phyloP scores from a whole-genome alignment of 169 alveolate genomes.

The Blepharisma undulans region DNA sequence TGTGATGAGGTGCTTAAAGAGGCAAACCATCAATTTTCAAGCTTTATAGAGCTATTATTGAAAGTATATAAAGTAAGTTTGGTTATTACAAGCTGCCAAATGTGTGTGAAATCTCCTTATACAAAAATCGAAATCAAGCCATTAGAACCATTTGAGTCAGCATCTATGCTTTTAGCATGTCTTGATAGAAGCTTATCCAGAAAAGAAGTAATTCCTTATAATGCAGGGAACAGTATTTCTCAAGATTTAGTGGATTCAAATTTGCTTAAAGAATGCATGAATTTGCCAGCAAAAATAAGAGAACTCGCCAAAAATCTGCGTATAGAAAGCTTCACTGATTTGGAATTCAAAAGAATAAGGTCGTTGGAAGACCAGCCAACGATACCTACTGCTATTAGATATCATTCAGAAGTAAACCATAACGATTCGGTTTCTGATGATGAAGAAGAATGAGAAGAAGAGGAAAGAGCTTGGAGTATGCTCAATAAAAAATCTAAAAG shows the following conservation, averaged over 20 bases:
- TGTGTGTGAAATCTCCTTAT: not conserved
- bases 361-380: not conserved
- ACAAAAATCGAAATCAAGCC: not conserved
- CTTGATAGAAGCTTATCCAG: not conserved
- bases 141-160: not conserved
- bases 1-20: not conserved
- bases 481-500: not conserved
- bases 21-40: not conserved
- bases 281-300: not conserved
- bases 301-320: not conserved
- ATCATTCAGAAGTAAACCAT: not conserved
- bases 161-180: slow-evolving; percentile 11
- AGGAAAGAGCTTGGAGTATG: not conserved
- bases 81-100: not conserved
- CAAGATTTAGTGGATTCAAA: not conserved
- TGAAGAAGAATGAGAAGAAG: not conserved
- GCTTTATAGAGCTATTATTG: not conserved
- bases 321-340: not conserved
- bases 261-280: slow-evolving; percentile 13
- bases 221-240: not conserved
- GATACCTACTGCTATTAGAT: not conserved
- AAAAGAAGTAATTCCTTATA: slow-evolving; percentile 1
- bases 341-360: not conserved
- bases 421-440: not conserved
- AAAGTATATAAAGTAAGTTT: not conserved